phyloP scores from a whole-genome alignment of 345 rosid species.

The Capsella bursapastoris region DNA sequence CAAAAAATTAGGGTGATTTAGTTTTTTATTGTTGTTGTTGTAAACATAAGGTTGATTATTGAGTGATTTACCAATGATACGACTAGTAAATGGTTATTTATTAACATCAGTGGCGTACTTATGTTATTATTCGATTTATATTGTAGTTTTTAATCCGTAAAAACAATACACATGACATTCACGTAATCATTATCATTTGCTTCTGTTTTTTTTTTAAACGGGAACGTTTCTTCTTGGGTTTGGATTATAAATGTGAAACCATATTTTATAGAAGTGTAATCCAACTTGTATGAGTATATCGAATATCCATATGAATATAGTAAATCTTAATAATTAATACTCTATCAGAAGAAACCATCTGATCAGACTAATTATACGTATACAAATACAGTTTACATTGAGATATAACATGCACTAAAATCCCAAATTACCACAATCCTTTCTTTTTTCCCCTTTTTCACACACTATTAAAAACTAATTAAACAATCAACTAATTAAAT shows the following conservation, averaged over 20 bases:
- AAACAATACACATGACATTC: not conserved
- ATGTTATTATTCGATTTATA: no score
- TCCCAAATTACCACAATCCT: slow-evolving; percentile 36
- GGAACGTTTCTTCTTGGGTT: slow-evolving; percentile 17
- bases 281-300: not conserved
- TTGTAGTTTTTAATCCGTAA: not conserved
- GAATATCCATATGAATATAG: not conserved
- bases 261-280: not conserved
- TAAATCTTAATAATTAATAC: slow-evolving; percentile 7
- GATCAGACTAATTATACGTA: slow-evolving; percentile 27
- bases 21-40: no score
- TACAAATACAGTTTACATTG: slow-evolving; percentile 20
- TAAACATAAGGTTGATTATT: slow-evolving; percentile 9
- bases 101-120: no score
- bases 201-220: not conserved
- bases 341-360: slow-evolving; percentile 3
- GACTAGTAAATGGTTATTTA: no score
- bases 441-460: not conserved
- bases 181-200: not conserved
- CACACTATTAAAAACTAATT: slow-evolving; percentile 29
- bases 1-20: no score
- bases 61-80: no score
- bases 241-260: not conserved
- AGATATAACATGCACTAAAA: slow-evolving; percentile 34
- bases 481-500: slow-evolving; percentile 39